phyloP scores from a whole-genome alignment of 768 basidiomycete species.

The Sporobolomyces phaffii region DNA sequence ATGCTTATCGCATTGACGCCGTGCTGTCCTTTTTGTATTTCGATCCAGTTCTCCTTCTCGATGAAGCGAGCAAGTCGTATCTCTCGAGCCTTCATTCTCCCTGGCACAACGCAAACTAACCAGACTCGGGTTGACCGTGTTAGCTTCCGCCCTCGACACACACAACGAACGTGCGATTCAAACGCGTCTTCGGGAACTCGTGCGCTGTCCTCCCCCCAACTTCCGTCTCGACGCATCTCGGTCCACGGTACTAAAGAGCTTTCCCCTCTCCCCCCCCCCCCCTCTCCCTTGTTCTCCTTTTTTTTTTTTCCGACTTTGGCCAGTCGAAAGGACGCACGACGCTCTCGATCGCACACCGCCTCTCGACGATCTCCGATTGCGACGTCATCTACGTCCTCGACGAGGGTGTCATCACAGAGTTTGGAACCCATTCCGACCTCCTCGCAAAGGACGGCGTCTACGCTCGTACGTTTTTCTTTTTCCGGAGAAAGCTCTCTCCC shows the following conservation, averaged over 20 bases:
- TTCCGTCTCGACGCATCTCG: constrained; percentile 64
- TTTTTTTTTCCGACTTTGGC: constrained; percentile 61
- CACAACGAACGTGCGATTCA: constrained; percentile 86
- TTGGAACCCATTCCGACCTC: constrained; percentile 50
- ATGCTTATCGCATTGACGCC: constrained; percentile 9
- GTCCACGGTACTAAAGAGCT: no score
- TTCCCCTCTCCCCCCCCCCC: no score
- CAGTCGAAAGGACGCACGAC: constrained; percentile 40
- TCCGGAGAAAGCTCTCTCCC: no score
- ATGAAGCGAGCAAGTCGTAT: constrained; percentile 39
- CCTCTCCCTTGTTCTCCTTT: no score
- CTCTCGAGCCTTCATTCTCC: background rate
- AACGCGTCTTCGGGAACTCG: constrained; percentile 72
- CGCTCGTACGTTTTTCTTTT: constrained; percentile 17
- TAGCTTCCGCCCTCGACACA: constrained; percentile 59
- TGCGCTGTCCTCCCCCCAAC: constrained; percentile 54
- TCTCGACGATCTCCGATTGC: constrained; percentile 56
- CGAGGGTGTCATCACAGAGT: constrained; percentile 80
- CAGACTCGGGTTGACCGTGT: no score
- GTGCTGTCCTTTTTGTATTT: no score
- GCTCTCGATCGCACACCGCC: constrained; percentile 36
- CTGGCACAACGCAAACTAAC: no score
- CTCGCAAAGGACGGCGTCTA: constrained; percentile 28
- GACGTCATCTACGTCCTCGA: constrained; percentile 84
- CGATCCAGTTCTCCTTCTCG: constrained; percentile 4